Conservation (phyloP, 2,329 filamentous ascomycete genomes). For the Fusarium robinianum region DNA sequence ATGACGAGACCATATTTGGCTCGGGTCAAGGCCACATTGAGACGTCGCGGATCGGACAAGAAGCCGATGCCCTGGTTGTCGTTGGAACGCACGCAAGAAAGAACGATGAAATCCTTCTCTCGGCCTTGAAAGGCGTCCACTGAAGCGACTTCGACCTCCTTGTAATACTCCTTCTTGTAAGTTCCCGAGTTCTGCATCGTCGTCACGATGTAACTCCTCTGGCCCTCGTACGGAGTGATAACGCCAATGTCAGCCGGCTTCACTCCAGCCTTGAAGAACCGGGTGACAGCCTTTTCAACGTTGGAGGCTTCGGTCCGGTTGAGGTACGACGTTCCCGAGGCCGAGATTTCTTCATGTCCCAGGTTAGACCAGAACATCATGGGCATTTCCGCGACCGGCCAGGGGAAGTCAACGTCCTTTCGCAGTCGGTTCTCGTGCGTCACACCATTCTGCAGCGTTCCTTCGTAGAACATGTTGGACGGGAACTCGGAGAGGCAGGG, state of each 20-base stretch:
- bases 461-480: conserved; percentile 99
- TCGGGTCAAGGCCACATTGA: conserved; percentile 95
- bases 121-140: conserved; percentile 98
- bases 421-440: conserved; percentile 86
- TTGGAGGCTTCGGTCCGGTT: conserved; percentile 97
- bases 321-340: conserved; percentile 95
- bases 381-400: conserved; percentile 89
- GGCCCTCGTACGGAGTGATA: conserved; percentile 97
- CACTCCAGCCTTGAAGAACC: conserved; percentile 99
- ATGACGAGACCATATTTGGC: conserved; percentile 97
- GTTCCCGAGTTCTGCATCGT: conserved; percentile 99
- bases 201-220: conserved; percentile 96
- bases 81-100: conserved; percentile 97
- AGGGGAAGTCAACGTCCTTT: conserved; percentile 95
- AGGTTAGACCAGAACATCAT: conserved; percentile 99
- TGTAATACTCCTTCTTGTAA: conserved; percentile 98
- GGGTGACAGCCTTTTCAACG: conserved; percentile 96
- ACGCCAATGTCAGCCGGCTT: conserved; percentile 92
- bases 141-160: conserved; percentile 96
- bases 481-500: conserved; percentile 96
- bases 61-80: conserved; percentile 99
- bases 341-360: conserved; percentile 96
- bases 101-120: conserved; percentile 98
- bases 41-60: conserved; percentile 93
- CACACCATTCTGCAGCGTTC: conserved; percentile 94